Conservation (phyloP, 371 early-diverging fungal species). For the Mucor racemosus region DNA sequence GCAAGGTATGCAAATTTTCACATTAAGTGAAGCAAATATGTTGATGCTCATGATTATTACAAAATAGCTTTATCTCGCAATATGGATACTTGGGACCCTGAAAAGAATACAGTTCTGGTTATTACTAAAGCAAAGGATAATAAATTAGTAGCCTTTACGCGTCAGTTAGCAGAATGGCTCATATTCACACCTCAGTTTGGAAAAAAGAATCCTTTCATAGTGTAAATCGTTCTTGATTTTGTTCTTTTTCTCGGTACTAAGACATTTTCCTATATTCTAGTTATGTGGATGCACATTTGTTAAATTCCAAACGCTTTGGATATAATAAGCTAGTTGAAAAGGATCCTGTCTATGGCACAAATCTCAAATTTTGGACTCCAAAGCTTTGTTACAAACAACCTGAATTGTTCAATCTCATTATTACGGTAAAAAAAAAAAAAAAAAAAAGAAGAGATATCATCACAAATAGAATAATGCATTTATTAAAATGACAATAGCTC, state of each 20-base stretch:
- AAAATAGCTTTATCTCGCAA: conserved; percentile 1
- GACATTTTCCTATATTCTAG: conserved; percentile 10
- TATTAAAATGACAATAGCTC: conserved; percentile 40
- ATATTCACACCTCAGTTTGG: conserved; percentile 56
- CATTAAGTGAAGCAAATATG: no score
- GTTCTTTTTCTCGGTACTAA: background rate
- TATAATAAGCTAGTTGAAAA: conserved; percentile 50
- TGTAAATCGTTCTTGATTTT: conserved; percentile 41
- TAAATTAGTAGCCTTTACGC: conserved; percentile 71
- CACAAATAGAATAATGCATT: no score
- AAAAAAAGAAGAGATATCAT: background rate
- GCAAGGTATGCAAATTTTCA: background rate
- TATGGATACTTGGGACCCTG: conserved; percentile 33
- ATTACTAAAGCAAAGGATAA: conserved; percentile 88
- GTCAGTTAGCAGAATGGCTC: conserved; percentile 80
- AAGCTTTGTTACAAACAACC: conserved; percentile 70
- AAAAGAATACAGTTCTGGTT: conserved; percentile 70
- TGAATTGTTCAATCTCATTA: conserved; percentile 73
- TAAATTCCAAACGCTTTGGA: conserved; percentile 58
- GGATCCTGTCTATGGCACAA: conserved; percentile 45
- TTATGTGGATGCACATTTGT: conserved; percentile 69
- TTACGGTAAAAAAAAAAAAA: conserved; percentile 57
- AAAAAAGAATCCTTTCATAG: conserved; percentile 62
- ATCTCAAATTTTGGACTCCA: conserved; percentile 78
- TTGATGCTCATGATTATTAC: background rate